Conservation (phyloP, 371 early-diverging fungal genomes). For the Lichtheimia ramosa region DNA sequence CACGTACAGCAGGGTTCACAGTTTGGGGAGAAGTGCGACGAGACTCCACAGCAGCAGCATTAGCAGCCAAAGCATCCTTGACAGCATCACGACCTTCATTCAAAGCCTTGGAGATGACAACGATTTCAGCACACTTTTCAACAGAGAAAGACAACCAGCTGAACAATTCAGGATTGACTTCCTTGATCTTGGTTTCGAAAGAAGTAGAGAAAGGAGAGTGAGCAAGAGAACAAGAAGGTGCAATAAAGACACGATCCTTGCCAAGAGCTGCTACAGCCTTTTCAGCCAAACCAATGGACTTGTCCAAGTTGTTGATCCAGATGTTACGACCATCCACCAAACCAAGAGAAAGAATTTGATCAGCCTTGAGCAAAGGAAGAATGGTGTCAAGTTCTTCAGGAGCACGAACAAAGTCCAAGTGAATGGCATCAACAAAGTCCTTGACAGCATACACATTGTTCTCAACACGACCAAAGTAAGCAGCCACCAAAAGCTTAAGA, state of each 20-base stretch:
- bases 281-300: conserved; percentile 68
- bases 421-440: conserved; percentile 80
- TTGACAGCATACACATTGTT: conserved; percentile 69
- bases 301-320: conserved; percentile 89
- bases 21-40: conserved; percentile 83
- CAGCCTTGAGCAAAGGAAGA: conserved; percentile 51
- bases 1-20: conserved; percentile 81
- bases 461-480: conserved; percentile 91
- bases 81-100: conserved; percentile 66
- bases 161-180: conserved; percentile 73
- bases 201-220: conserved; percentile 90
- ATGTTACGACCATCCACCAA: conserved; percentile 95
- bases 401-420: conserved; percentile 90
- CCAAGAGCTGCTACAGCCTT: conserved; percentile 69
- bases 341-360: conserved; percentile 82
- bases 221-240: conserved; percentile 90
- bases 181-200: conserved; percentile 75
- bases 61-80: conserved; percentile 69
- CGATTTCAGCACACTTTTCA: conserved; percentile 89
- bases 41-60: conserved; percentile 69
- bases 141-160: conserved; percentile 94
- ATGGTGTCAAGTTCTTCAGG: conserved; percentile 78
- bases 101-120: conserved; percentile 71
- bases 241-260: conserved; percentile 76
- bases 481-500: conserved; percentile 81